phyloP scores from a whole-genome alignment of 768 basidiomycete genomes.

The Xerocomellus chrysenteron region DNA sequence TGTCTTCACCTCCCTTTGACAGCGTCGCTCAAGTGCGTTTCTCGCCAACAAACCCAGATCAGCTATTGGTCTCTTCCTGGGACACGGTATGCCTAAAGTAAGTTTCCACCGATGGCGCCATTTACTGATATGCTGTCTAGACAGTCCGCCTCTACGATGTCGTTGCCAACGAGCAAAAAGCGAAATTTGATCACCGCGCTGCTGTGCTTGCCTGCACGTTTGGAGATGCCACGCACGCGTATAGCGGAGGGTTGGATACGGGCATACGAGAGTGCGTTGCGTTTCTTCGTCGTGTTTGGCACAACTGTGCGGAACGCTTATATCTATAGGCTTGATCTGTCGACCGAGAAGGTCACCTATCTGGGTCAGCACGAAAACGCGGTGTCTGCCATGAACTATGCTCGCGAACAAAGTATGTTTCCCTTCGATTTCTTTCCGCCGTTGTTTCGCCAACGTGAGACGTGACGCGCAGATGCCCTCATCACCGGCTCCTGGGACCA shows the following conservation, averaged over 20 bases:
- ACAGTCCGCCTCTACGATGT: slow-evolving; percentile 58
- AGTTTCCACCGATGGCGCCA: background rate
- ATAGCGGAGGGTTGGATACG: slow-evolving; percentile 86
- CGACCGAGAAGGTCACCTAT: slow-evolving; percentile 65
- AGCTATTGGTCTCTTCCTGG: slow-evolving; percentile 87
- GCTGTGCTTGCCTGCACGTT: slow-evolving; percentile 86
- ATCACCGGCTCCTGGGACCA: slow-evolving; percentile 94
- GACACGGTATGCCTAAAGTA: slow-evolving; percentile 55
- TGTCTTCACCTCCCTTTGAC: slow-evolving; percentile 78
- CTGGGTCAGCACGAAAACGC: slow-evolving; percentile 82
- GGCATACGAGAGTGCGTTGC: slow-evolving; percentile 67
- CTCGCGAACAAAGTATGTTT: slow-evolving; percentile 59
- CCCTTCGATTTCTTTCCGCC: background rate
- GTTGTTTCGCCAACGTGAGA: background rate
- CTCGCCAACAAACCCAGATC: slow-evolving; percentile 75
- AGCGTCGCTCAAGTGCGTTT: slow-evolving; percentile 79
- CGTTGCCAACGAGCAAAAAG: slow-evolving; percentile 58
- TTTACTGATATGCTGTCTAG: slow-evolving; percentile 43
- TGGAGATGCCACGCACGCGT: slow-evolving; percentile 61
- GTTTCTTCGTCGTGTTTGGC: background rate
- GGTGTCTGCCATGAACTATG: slow-evolving; percentile 75
- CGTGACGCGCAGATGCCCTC: slow-evolving; percentile 51
- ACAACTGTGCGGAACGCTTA: background rate
- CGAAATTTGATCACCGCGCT: slow-evolving; percentile 87
- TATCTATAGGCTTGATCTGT: slow-evolving; percentile 60